Conservation (phyloP, 148 eudicot species). For the Fagopyrum homotropicum region DNA sequence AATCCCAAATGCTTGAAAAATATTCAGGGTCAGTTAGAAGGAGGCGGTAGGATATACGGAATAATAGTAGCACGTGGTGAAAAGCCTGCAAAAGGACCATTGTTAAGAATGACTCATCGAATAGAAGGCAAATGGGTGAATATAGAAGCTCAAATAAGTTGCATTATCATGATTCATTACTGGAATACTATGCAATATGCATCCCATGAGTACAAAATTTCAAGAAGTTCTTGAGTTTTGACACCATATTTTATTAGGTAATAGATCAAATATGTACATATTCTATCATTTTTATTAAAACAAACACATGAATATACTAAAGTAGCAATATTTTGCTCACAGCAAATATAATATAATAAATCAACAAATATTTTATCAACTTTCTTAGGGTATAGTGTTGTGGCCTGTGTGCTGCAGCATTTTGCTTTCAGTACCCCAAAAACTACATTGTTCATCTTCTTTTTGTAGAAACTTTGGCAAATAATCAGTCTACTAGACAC, state of each 20-base stretch:
- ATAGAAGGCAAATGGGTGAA: neutral
- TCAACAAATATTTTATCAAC: neutral
- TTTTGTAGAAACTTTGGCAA: neutral
- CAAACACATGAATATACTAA: neutral
- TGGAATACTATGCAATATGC: neutral
- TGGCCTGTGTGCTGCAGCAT: neutral
- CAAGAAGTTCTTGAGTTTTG: neutral
- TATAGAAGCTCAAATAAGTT: neutral
- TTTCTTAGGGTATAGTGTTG: neutral
- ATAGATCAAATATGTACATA: neutral
- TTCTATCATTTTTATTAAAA: neutral
- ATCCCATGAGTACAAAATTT: neutral
- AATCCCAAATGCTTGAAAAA: slow-evolving; percentile 70
- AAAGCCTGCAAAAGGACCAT: slow-evolving; percentile 31
- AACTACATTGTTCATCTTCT: neutral
- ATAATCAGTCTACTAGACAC: neutral
- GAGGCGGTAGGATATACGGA: slow-evolving; percentile 66
- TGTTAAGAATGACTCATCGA: neutral
- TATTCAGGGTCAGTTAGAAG: slow-evolving; percentile 48
- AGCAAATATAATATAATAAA: neutral
- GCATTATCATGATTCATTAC: neutral
- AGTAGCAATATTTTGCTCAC: neutral
- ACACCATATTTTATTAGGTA: neutral
- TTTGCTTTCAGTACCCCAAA: neutral
- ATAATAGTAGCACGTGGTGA: slow-evolving; percentile 35